Percentiles rank a stretch among this genome's conserved stretches.
These are phyloP conservation scores for Jaminaea rosea DNA, from an alignment of 1,284 basidiomycete species.

Conservation along the genomic window DNA sequence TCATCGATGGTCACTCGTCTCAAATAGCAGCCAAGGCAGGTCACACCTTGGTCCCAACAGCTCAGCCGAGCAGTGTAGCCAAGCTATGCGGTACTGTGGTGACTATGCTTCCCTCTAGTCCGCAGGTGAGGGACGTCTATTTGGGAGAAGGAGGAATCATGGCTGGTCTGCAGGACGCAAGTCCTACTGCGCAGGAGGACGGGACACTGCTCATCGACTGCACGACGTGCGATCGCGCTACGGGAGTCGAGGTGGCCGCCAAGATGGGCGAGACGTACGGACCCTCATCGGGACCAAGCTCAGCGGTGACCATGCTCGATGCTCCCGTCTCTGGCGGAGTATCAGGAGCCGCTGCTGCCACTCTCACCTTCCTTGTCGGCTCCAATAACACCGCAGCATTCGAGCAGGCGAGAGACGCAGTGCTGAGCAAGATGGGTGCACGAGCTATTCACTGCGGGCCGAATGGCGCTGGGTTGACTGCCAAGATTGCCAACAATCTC, in stretches of 20 bases:
- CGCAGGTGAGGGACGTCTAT: conserved; percentile 65
- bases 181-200: conserved; percentile 5
- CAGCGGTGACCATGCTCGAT: conserved; percentile 61
- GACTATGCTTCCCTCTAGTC: conserved; percentile 77
- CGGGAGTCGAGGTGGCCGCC: conserved; percentile 59
- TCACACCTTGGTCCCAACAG: conserved; percentile 39
- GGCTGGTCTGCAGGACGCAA: conserved; percentile 15
- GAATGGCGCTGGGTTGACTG: conserved; percentile 55
- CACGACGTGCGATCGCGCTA: conserved; percentile 70
- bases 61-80: conserved; percentile 31
- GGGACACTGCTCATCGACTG: conserved; percentile 71
- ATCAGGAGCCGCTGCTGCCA: conserved; percentile 64
- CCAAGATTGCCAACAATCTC: conserved; percentile 43
- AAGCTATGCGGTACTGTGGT: conserved; percentile 59
- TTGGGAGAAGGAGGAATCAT: conserved; percentile 51
- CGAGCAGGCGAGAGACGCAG: conserved; percentile 56
- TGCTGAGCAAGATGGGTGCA: conserved; percentile 61
- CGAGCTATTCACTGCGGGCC: conserved; percentile 73
- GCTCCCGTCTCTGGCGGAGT: conserved; percentile 88
- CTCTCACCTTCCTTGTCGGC: conserved; percentile 81
- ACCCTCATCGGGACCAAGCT: conserved; percentile 1
- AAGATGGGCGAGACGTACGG: conserved; percentile 55
- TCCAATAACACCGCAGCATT: conserved; percentile 59
- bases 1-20: conserved; percentile 31
- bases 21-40: conserved; percentile 38